Evolutionary conservation across 2,329 filamentous ascomycete genomes (phyloP).

Genomic region (Sporothrix brasiliensis): DNA sequence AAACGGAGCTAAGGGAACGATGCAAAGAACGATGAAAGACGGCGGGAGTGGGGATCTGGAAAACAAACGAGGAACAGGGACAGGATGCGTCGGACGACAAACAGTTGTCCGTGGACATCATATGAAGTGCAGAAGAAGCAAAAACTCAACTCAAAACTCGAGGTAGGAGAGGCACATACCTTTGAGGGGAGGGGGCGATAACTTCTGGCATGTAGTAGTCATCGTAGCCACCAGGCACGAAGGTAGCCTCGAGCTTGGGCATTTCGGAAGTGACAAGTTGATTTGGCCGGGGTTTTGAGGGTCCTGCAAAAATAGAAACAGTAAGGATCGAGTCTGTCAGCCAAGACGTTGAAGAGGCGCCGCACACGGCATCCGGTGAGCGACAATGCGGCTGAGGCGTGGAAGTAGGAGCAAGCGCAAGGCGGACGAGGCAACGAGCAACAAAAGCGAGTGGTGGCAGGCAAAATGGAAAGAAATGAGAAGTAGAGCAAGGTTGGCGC

Average conservation of each 20-base stretch:
- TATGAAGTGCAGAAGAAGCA: not conserved
- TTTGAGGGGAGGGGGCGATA: constrained; percentile 58
- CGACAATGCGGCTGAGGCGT: not conserved
- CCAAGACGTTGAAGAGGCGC: constrained; percentile 12
- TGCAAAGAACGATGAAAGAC: not conserved
- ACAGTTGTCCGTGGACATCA: no score
- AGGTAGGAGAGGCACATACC: constrained; percentile 43
- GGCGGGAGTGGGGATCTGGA: not conserved
- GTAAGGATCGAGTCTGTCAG: constrained; percentile 15
- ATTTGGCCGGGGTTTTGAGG: not conserved
- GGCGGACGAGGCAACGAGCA: not conserved
- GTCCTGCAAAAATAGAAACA: constrained; percentile 36
- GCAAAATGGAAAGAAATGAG: not conserved
- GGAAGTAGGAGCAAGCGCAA: not conserved
- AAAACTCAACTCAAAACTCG: not conserved
- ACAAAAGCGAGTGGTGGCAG: constrained; percentile 8
- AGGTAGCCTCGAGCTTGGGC: constrained; percentile 56
- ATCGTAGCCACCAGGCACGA: constrained; percentile 59
- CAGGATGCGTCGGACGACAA: not conserved
- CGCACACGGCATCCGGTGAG: not conserved
- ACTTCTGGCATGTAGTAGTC: constrained; percentile 64
- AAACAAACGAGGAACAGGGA: constrained; percentile 13
- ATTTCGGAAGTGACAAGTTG: constrained; percentile 44
- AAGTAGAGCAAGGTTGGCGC: not conserved
- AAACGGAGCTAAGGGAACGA: constrained; percentile 20